A percentile compares a stretch with the other conserved stretches of the same genome.
Conservation (phyloP, 1,284 basidiomycete species). For the Sporisorium sorghi region DNA sequence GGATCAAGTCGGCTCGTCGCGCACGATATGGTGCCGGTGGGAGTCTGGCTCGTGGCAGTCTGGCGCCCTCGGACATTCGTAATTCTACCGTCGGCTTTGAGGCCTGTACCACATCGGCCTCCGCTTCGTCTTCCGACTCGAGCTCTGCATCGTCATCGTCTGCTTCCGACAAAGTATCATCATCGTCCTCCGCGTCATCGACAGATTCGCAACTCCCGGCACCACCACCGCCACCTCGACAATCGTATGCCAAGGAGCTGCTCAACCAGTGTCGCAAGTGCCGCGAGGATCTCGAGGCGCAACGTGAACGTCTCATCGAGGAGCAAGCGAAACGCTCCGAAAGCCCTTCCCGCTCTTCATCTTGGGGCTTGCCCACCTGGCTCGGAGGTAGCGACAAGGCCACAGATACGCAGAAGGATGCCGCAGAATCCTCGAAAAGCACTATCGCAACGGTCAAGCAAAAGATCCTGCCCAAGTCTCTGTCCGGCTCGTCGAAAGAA, state of each 20-base stretch:
- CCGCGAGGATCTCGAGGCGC: conserved; percentile 57
- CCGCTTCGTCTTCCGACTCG: conserved; percentile 7
- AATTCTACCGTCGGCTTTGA: conserved; percentile 53
- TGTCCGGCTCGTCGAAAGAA: conserved; percentile 8
- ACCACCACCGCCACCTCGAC: conserved; percentile 53
- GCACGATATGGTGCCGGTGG: conserved; percentile 67
- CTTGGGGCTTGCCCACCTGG: conserved; percentile 36
- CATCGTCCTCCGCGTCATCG: conserved; percentile 17
- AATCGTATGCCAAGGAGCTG: conserved; percentile 67
- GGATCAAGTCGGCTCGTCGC: conserved; percentile 64
- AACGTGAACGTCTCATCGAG: conserved; percentile 31
- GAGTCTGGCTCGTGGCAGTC: conserved; percentile 58
- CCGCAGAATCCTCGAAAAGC: conserved; percentile 13
- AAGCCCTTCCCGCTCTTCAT: conserved; percentile 22
- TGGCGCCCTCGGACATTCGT: conserved; percentile 52
- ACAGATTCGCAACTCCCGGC: conserved; percentile 30
- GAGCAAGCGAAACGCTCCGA: conserved; percentile 20
- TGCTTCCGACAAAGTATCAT: conserved; percentile 2
- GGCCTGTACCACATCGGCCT: conserved; percentile 27
- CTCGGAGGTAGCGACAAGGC: conserved; percentile 33
- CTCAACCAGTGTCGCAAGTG: conserved; percentile 64
- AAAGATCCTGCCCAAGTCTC: conserved; percentile 28
- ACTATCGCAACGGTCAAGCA: conserved; percentile 34
- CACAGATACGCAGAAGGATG: conserved; percentile 4
- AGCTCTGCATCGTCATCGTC: conserved; percentile 15